Evolutionary conservation across 768 basidiomycete species (phyloP).

Genomic region (Strobilomyces dryophilus): DNA sequence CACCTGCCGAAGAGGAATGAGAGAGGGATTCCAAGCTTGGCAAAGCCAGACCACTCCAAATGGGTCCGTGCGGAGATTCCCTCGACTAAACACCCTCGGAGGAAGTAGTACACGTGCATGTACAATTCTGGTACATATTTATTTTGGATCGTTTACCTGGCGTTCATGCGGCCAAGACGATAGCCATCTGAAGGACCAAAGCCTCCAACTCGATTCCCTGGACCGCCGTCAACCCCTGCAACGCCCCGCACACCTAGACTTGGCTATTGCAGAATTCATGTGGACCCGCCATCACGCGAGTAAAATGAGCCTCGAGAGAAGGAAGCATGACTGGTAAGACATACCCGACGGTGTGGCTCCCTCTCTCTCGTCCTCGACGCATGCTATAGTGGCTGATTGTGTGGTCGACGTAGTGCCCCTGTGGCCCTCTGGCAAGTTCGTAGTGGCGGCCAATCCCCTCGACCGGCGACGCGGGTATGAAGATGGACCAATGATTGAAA

Average conservation of each 20-base stretch:
- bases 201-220: neutral
- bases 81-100: too few relatives aligned
- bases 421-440: neutral
- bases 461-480: slow-evolving; percentile 7
- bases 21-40: too few relatives aligned
- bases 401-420: neutral
- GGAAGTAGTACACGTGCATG: too few relatives aligned
- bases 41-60: too few relatives aligned
- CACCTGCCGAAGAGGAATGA: too few relatives aligned
- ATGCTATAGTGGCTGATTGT: neutral
- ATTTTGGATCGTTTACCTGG: neutral
- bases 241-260: slow-evolving; percentile 5
- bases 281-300: neutral
- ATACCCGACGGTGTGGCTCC: slow-evolving; percentile 10
- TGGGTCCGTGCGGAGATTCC: too few relatives aligned
- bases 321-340: slow-evolving; percentile 4
- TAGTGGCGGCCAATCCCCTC: slow-evolving; percentile 5
- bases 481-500: slow-evolving; percentile 9
- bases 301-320: slow-evolving; percentile 3
- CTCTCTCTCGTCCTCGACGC: neutral
- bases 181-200: slow-evolving; percentile 2
- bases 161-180: neutral
- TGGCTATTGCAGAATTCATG: neutral
- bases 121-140: neutral
- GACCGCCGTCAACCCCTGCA: slow-evolving; percentile 1